Percentiles rank a stretch among this genome's conserved stretches.
Conservation (phyloP, 192 early-diverging fungal genomes). For the Piromyces finnis region DNA sequence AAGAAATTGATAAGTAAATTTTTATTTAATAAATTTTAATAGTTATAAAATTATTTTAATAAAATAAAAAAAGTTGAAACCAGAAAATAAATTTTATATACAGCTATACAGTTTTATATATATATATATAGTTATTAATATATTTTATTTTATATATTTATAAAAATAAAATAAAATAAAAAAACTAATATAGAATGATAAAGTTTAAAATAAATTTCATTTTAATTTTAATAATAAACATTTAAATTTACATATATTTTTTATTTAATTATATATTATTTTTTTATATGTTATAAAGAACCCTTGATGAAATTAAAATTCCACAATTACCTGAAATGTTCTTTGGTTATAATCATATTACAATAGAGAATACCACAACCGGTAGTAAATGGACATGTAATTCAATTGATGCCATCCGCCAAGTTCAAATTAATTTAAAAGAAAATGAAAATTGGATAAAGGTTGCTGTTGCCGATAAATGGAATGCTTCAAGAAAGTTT, state of each 20-base stretch:
- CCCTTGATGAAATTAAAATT: background rate
- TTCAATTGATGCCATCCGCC: constrained; percentile 54
- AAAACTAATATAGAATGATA: no score
- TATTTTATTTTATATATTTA: no score
- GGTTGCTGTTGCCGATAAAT: constrained; percentile 70
- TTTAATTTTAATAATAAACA: no score
- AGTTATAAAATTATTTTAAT: background rate
- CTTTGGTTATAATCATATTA: constrained; percentile 75
- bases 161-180: no score
- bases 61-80: no score
- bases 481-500: constrained; percentile 20
- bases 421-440: constrained; percentile 46
- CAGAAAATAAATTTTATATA: no score
- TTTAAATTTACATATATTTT: no score
- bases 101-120: no score
- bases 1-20: constrained; percentile 27
- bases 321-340: constrained; percentile 84
- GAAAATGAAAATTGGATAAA: constrained; percentile 51
- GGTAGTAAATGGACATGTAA: constrained; percentile 34
- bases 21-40: background rate
- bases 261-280: no score
- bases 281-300: no score
- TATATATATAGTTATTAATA: no score
- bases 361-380: constrained; percentile 24
- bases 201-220: no score